Base-by-base conservation (phyloP, 768 basidiomycete species). In the Lyophyllum shimeji region DNA sequence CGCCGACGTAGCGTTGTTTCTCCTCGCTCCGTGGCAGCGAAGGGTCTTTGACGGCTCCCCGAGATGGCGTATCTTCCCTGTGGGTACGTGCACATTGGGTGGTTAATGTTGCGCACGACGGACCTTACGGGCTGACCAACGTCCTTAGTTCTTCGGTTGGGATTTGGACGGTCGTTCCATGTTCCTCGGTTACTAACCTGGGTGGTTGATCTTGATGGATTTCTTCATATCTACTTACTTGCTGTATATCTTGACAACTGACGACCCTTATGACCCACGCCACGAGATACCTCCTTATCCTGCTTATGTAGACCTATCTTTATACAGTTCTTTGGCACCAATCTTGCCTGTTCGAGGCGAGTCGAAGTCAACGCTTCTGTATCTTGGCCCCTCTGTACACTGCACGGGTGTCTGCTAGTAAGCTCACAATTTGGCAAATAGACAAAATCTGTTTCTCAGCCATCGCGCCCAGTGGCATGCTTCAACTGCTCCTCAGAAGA, bases 1-100 rank as follows among this genome's bases (percentile, higher is more conserved):
- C 58, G 23, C 67, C 75, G 11, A 61, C 68, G 49, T 51, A 18
- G 27, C 5, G 15, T 5, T 23, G 20, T n/a, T 25, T 9, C 7
- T 23, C 3, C 18, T 8, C 8, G 23, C 23, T 20, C 27, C 5
- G 34, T 15, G 11, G 2, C 11, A 42, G 24, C 24, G 37, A 7
- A 7, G 37, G 7, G 1, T 47, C n/a, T 7, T n/a, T 2, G 7
- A 9, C 7, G 9, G 29, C 17, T 25, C 29, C 27, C 7, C 24
- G 24, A 21, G n/a, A 18, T 27, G 27, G 27, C 25, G 5, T 23
- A 3, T 21, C 23, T 18, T 27, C 45, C 15, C 45, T 7, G 45
- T 23, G 23, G 18, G n/a, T 9, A 9, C 29, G 18, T 25, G 18
- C 15, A 17, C 4, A n/a, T 9, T 47, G n/a, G 23, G 24, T 29